A percentile compares a stretch with the other conserved stretches of the same genome.
Evolutionary conservation across 441 rosid species (phyloP).

Genomic region (Bruguiera hainesii): DNA sequence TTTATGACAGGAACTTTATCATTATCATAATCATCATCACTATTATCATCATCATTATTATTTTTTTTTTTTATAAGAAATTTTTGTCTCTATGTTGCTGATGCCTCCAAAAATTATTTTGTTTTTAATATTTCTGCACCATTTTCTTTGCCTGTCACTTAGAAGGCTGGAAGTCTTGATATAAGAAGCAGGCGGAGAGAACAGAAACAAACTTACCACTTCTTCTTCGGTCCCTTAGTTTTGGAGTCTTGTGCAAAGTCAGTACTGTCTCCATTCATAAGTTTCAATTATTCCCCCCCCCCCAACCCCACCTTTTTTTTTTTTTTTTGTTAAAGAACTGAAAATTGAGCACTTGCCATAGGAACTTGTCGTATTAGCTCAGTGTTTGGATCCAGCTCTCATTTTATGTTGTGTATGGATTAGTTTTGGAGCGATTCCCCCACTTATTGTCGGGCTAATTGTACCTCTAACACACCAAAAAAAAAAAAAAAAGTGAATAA

Average conservation of each 20-base stretch:
- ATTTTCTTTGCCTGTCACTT: background rate
- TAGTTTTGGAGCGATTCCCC: background rate
- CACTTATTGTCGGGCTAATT: no score
- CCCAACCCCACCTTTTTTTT: background rate
- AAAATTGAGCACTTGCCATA: background rate
- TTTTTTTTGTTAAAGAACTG: background rate
- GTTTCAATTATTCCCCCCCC: background rate
- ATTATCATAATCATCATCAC: no score
- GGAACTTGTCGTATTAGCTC: slow-evolving; percentile 2
- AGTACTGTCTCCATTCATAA: background rate
- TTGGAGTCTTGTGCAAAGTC: background rate
- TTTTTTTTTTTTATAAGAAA: background rate
- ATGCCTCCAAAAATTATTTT: background rate
- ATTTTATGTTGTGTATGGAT: slow-evolving; percentile 2
- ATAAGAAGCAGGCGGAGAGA: background rate
- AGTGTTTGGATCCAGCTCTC: slow-evolving; percentile 13
- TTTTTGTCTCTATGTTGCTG: background rate
- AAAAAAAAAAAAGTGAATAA: no score
- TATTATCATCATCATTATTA: no score
- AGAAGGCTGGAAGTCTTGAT: background rate
- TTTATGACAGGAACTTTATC: background rate
- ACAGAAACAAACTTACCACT: background rate
- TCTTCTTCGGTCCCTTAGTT: background rate
- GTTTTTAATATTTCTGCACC: background rate
- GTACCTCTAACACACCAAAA: no score